Evolutionary conservation across 768 basidiomycete species (phyloP), one percentile per base, ranked within the genome.

Genomic region (Naganishia vishniacii): DNA sequence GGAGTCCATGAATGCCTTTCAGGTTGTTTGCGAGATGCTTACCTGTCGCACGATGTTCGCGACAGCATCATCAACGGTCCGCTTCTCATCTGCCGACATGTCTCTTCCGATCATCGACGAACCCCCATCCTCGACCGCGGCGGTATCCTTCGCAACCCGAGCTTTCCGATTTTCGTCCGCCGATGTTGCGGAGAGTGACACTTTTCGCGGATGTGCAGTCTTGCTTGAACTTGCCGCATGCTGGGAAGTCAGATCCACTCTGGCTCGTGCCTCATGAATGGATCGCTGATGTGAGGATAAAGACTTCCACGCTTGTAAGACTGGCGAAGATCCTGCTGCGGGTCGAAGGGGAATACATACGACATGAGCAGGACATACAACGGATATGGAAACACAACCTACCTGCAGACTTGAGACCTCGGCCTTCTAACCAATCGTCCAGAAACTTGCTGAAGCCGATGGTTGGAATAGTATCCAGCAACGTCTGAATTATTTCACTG

Each of bases 1-100:
- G 11, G 5, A 15, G 23, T 12, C 7, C 42, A 46, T 29, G 40
- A 15, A 44, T 7, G 37, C 13, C 25, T 4, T 25, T n/a, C 44
- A n/a, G n/a, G n/a, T n/a, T n/a, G 45, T 12, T 31, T 37, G 7
- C n/a, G n/a, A 48, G 46, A 20, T 51, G 46, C 45, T 64, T 26
- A 64, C 63, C 51, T 47, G 53, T 16, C 45, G 40, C 1, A 53
- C 47, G 44, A 64, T 59, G 26, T 45, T 53, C 41, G 28, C 42
- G 16, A 37, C 23, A 18, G 59, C 23, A 28, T 48, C 34, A 16
- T 58, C 53, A 20, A 64, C 29, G n/a, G 15, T 37, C 32, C 45
- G 34, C 63, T 64, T 47, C 42, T 46, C 63, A 1, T 47, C 46
- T 9, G 46, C 53, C 26, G 28, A 44, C 45, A 59, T 59, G 11